These are phyloP conservation scores for Immersiella caudata DNA, from an alignment of 495 filamentous ascomycete genomes.

Conservation along the genomic window DNA sequence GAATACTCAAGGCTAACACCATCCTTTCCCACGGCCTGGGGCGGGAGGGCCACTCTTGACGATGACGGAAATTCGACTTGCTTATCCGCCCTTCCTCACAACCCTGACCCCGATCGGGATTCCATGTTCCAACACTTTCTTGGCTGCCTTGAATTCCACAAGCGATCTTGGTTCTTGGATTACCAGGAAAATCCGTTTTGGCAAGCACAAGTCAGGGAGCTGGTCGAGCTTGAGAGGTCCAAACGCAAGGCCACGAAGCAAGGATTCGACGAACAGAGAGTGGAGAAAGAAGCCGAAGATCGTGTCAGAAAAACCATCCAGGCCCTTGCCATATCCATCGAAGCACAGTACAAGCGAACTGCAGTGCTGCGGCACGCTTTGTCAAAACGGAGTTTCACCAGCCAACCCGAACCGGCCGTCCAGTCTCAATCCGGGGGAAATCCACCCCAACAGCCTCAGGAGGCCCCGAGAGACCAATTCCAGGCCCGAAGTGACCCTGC, in stretches of 20 bases:
- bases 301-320: slow-evolving; percentile 26
- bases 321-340: slow-evolving; percentile 25
- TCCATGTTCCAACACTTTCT: not conserved
- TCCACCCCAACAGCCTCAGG: not conserved
- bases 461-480: no score
- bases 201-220: not conserved
- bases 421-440: not conserved
- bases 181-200: not conserved
- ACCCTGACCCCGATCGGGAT: not conserved
- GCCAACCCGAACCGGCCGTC: not conserved
- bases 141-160: slow-evolving; percentile 2
- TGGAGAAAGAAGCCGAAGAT: slow-evolving; percentile 2
- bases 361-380: slow-evolving; percentile 28
- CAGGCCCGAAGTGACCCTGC: no score
- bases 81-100: not conserved
- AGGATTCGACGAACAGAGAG: not conserved
- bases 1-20: not conserved
- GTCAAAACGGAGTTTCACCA: not conserved
- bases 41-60: not conserved
- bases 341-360: slow-evolving; percentile 27
- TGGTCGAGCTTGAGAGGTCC: not conserved
- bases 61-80: not conserved
- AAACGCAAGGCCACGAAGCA: not conserved
- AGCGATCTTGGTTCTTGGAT: not conserved
- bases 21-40: not conserved